Conservation (phyloP, 768 basidiomycete species). For the Astraeus odoratus region DNA sequence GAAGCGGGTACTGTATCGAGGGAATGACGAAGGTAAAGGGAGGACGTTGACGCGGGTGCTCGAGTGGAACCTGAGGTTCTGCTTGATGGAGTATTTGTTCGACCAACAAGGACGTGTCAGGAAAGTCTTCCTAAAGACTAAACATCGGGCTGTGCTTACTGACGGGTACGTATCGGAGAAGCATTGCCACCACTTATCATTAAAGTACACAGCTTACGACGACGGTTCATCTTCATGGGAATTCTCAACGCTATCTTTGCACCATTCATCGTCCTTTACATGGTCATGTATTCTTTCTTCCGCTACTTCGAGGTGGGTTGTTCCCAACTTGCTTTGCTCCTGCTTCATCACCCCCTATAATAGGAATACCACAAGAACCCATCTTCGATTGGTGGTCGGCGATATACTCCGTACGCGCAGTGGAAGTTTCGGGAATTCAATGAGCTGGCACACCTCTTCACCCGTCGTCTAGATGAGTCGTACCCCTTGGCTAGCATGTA, state of each 20-base stretch:
- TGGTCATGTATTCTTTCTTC: conserved; percentile 98
- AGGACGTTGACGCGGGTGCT: conserved; percentile 81
- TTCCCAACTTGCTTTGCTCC: not conserved
- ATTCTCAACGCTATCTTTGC: conserved; percentile 92
- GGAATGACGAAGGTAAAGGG: conserved; percentile 54
- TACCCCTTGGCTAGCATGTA: conserved; percentile 91
- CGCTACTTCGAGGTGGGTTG: conserved; percentile 91
- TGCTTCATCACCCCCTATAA: not conserved
- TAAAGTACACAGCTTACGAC: conserved; percentile 48
- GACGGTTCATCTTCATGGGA: conserved; percentile 95
- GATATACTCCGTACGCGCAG: conserved; percentile 90
- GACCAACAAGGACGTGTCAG: conserved; percentile 85
- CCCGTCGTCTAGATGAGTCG: conserved; percentile 77
- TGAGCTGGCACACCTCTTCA: conserved; percentile 90
- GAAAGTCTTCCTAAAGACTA: conserved; percentile 85
- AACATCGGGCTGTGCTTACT: conserved; percentile 69
- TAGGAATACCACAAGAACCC: conserved; percentile 99
- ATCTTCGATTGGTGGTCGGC: conserved; percentile 84
- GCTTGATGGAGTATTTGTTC: conserved; percentile 92
- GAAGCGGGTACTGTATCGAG: conserved; percentile 41
- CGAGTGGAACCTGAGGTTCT: conserved; percentile 97
- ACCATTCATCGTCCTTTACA: conserved; percentile 94
- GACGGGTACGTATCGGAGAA: conserved; percentile 56
- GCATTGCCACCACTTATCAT: not conserved
- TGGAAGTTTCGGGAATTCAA: conserved; percentile 99